A percentile compares a stretch with the other conserved stretches of the same genome.
Conservation (phyloP, 2,329 filamentous ascomycete genomes). For the Venturia nashicola region DNA sequence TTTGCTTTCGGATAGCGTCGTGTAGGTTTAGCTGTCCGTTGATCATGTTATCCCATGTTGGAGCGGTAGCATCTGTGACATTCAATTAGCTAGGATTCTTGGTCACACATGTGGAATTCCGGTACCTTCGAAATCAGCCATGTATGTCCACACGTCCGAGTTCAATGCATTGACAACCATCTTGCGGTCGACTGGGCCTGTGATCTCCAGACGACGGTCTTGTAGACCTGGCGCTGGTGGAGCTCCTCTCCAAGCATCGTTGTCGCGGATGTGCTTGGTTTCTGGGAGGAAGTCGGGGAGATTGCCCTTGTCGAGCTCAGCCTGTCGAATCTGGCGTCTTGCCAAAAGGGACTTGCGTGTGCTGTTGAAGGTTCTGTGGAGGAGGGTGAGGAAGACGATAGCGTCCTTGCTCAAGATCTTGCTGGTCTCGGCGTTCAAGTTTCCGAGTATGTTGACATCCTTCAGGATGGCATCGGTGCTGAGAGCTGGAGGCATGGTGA, state of each 20-base stretch:
- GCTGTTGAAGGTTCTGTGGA: conserved; percentile 88
- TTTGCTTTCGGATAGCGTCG: conserved; percentile 83
- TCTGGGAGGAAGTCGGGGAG: conserved; percentile 92
- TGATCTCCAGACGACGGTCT: conserved; percentile 93
- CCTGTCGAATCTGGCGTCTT: conserved; percentile 74
- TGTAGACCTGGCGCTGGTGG: conserved; percentile 83
- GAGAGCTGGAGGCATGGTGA: conserved; percentile 1
- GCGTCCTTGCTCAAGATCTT: conserved; percentile 90
- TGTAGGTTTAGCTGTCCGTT: conserved; percentile 96
- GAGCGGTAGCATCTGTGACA: conserved; percentile 70
- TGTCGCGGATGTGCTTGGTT: conserved; percentile 89
- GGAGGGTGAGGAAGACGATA: conserved; percentile 79
- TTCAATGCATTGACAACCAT: conserved; percentile 99
- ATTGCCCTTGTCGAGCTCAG: conserved; percentile 79
- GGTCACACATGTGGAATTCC: neutral
- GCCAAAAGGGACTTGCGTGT: conserved; percentile 83
- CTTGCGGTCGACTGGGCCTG: conserved; percentile 91
- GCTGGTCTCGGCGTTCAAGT: conserved; percentile 63
- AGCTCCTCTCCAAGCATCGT: conserved; percentile 86
- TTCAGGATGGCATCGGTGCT: conserved; percentile 4
- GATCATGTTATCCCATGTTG: conserved; percentile 99
- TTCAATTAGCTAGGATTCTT: neutral
- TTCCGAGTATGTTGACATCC: conserved; percentile 48
- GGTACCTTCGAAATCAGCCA: conserved; percentile 96
- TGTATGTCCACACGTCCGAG: conserved; percentile 94